phyloP scores from a whole-genome alignment of 768 basidiomycete species.

The Chalciporus piperatus region DNA sequence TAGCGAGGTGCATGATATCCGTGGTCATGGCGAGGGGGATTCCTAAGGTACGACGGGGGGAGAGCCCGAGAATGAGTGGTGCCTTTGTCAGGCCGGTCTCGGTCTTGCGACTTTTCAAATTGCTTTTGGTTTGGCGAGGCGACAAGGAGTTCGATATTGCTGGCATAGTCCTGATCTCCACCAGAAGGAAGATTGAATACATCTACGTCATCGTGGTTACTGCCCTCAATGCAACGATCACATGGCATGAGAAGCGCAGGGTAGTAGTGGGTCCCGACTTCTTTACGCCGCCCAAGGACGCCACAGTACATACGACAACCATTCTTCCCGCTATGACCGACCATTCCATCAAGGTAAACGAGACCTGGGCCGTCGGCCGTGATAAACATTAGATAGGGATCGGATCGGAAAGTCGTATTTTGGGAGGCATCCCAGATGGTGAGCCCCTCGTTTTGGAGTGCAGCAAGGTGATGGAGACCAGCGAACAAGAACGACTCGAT shows the following conservation, averaged over 20 bases:
- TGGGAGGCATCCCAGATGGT: not conserved
- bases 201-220: not conserved
- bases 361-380: too few relatives aligned
- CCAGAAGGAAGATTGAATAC: not conserved
- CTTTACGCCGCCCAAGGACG: not conserved
- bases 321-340: too few relatives aligned
- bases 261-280: not conserved
- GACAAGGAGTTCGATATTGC: not conserved
- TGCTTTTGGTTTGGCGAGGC: not conserved
- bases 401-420: not conserved
- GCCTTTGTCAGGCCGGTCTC: not conserved
- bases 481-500: not conserved
- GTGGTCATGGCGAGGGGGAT: not conserved
- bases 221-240: not conserved
- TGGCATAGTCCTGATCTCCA: not conserved
- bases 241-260: not conserved
- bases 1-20: conserved; percentile 5
- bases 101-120: not conserved
- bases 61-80: not conserved
- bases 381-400: not conserved
- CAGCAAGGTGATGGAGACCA: not conserved
- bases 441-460: not conserved
- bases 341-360: too few relatives aligned
- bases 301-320: too few relatives aligned
- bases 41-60: not conserved